A percentile compares a stretch with the other conserved stretches of the same genome.
phyloP scores from a whole-genome alignment of 1,284 basidiomycete genomes.

The Inonotus obliquus region DNA sequence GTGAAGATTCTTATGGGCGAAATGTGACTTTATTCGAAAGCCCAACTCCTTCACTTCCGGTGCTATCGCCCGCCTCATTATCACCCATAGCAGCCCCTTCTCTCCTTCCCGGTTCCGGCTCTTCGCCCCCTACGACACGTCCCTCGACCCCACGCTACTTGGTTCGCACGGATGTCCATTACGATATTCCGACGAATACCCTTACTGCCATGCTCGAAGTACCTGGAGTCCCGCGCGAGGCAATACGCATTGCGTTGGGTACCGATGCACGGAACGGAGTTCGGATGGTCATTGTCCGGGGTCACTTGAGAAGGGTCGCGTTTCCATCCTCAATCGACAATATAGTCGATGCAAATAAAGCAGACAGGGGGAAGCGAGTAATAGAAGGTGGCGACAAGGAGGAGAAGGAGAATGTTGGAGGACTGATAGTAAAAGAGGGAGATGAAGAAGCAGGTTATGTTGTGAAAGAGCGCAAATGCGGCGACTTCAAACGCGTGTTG shows the following conservation, averaged over 20 bases:
- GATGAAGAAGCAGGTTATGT: conserved; percentile 20
- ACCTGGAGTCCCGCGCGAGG: conserved; percentile 52
- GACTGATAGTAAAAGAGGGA: conserved; percentile 2
- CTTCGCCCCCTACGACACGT: background rate
- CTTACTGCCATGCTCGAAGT: conserved; percentile 58
- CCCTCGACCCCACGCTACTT: conserved; percentile 17
- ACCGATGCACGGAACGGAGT: conserved; percentile 51
- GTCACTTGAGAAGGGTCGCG: conserved; percentile 24
- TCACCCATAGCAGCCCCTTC: background rate
- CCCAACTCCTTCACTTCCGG: background rate
- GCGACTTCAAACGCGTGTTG: conserved; percentile 47
- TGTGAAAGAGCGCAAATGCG: conserved; percentile 48
- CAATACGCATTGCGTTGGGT: conserved; percentile 49
- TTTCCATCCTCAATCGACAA: conserved; percentile 12
- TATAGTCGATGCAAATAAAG: background rate
- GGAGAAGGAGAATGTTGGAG: conserved; percentile 27
- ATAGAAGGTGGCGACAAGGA: conserved; percentile 16
- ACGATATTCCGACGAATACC: conserved; percentile 38
- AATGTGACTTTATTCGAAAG: background rate
- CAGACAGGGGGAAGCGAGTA: background rate
- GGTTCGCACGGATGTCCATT: conserved; percentile 53
- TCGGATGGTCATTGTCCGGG: conserved; percentile 50
- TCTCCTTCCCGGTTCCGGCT: background rate
- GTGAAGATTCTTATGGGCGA: background rate
- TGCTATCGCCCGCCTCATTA: background rate